Base-by-base conservation (phyloP, 257 asterid genomes). In the Ehretia macrophylla region DNA sequence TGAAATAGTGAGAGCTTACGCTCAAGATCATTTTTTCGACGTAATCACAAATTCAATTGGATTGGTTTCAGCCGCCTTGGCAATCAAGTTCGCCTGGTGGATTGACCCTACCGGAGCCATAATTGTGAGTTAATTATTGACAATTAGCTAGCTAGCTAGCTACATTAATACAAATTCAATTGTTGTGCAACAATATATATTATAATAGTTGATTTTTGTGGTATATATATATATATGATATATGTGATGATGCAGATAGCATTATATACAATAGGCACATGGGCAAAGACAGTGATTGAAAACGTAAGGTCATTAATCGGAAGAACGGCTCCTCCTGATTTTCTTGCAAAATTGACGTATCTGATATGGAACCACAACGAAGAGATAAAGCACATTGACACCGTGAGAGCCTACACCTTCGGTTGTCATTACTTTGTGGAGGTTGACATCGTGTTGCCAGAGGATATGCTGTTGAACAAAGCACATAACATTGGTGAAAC, bases 271-370 rank as follows among this genome's bases (percentile, higher is more conserved):
- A 91, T 91, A 66, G 69, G 68, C 74, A 91, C 98, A 0, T 91
- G 98, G 96, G 78, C 96, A 14, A 85, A 63, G 79, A 88, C 96
- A 4, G 98, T 91, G 19, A 27, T 91, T 10, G 98, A 91, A 67
- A 88, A 88, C 17, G 95, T 91, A 47, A 52, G 85, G 78, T 79
- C 92, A 19, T 82, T 91, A 40, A 91, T 91, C 3, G 96, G 96
- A 62, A 82, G 95, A 71, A 77, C 98, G 16, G 95, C 98, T 5
- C 96, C 98, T 6, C 96, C 98, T n/a, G 98, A 88, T 39, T 91
- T 82, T 68, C 87, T 91, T 10, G 76, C 95, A 37, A 91, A 88
- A 57, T 22, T 85, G 40, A 86, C 94, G 0, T 91, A 84, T 66
- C 88, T 91, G 32, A 74, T 88, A 72, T 91, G 98, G 96, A 91